phyloP scores from a whole-genome alignment of 2,329 filamentous ascomycete genomes.

The Lasiodiplodia citricola region DNA sequence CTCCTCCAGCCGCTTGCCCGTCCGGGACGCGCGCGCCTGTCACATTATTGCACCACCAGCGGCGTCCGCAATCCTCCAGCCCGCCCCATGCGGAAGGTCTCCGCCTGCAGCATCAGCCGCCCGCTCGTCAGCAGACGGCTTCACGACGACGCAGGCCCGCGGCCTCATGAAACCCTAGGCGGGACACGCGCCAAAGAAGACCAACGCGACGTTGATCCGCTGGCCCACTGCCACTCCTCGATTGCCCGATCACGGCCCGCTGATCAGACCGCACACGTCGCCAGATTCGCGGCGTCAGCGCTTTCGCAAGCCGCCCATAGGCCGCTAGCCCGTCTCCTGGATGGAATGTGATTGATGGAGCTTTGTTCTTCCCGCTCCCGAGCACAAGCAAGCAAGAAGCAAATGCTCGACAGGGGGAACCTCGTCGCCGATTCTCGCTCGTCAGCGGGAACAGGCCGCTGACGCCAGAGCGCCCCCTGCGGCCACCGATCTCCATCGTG shows the following conservation, averaged over 20 bases:
- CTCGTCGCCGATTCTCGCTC: constrained; percentile 13
- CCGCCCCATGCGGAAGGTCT: constrained; percentile 7
- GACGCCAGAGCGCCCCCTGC: constrained; percentile 7
- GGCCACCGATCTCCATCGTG: constrained; percentile 18
- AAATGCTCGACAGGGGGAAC: constrained; percentile 19
- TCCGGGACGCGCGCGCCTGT: constrained; percentile 6
- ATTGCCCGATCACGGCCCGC: constrained; percentile 20
- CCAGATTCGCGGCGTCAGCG: constrained; percentile 18
- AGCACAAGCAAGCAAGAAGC: constrained; percentile 20
- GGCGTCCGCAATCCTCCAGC: neutral
- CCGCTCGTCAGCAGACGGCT: neutral
- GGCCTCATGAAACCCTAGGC: constrained; percentile 13
- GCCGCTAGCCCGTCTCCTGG: constrained; percentile 19
- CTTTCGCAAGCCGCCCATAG: constrained; percentile 15
- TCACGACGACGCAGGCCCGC: neutral
- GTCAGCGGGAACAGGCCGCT: constrained; percentile 8
- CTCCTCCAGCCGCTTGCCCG: constrained; percentile 10
- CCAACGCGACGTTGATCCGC: constrained; percentile 21
- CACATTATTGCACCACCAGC: neutral
- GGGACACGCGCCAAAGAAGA: constrained; percentile 23
- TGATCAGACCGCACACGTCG: constrained; percentile 18
- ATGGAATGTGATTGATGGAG: constrained; percentile 22
- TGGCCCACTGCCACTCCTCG: constrained; percentile 4
- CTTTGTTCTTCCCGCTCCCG: constrained; percentile 24
- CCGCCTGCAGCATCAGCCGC: constrained; percentile 3